A percentile compares a stretch with the other conserved stretches of the same genome.
phyloP scores from a whole-genome alignment of 805 yeast genomes.

The Naumovozyma dairenensis region DNA sequence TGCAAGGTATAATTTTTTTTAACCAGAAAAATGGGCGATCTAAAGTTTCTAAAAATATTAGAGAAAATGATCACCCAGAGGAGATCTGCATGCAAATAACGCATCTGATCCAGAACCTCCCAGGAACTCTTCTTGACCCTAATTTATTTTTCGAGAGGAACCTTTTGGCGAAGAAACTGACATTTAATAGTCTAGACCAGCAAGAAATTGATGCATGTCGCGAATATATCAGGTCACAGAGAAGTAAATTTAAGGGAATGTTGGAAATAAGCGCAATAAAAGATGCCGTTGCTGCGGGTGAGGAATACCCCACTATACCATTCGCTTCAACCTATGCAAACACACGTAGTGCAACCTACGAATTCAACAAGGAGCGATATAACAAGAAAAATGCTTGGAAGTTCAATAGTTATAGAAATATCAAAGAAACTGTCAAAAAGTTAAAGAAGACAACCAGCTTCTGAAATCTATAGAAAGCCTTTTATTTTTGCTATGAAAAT shows the following conservation, averaged over 20 bases:
- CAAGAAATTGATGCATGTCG: constrained; percentile 71
- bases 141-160: constrained; percentile 50
- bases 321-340: not conserved
- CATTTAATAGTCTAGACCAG: constrained; percentile 66
- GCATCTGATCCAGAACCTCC: constrained; percentile 76
- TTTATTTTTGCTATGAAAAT: too few species aligned
- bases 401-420: too few species aligned
- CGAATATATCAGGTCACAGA: constrained; percentile 59
- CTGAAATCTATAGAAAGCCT: too few species aligned
- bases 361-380: constrained; percentile 32
- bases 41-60: too few species aligned
- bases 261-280: constrained; percentile 10
- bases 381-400: constrained; percentile 36
- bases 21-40: too few species aligned
- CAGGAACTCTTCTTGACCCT: constrained; percentile 61
- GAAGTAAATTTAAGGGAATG: constrained; percentile 22
- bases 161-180: constrained; percentile 61
- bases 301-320: not conserved
- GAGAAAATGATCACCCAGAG: too few species aligned
- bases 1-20: too few species aligned
- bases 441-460: too few species aligned
- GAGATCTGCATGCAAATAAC: constrained; percentile 55
- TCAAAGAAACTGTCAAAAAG: too few species aligned
- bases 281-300: not conserved
- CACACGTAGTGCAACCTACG: not conserved